These are phyloP conservation scores for Psilocybe subaeruginosa DNA, from an alignment of 768 basidiomycete species.

Conservation along the genomic window DNA sequence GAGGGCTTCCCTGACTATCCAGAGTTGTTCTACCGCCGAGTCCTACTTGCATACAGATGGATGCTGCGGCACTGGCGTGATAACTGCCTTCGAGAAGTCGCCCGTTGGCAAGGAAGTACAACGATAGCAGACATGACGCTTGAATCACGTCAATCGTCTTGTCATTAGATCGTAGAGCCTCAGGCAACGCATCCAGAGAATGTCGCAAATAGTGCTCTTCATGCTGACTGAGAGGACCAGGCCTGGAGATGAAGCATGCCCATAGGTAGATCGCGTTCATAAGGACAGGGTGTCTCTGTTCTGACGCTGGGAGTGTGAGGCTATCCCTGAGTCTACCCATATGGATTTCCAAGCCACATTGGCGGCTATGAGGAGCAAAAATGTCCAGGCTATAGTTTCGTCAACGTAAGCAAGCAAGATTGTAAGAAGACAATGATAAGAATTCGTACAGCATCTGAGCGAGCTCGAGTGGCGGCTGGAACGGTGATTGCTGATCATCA, in stretches of 20 bases:
- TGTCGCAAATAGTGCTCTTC: slow-evolving; percentile 73
- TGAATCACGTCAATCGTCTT: slow-evolving; percentile 73
- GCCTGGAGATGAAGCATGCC: slow-evolving; percentile 80
- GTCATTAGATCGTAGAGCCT: slow-evolving; percentile 59
- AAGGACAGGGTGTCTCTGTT: slow-evolving; percentile 75
- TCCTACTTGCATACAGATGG: slow-evolving; percentile 74
- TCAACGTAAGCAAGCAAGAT: slow-evolving; percentile 16
- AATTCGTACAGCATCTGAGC: slow-evolving; percentile 65
- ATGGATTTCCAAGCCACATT: slow-evolving; percentile 73
- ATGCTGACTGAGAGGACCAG: slow-evolving; percentile 69
- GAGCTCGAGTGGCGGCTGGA: slow-evolving; percentile 58
- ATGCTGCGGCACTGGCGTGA: slow-evolving; percentile 74
- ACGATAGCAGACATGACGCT: slow-evolving; percentile 73
- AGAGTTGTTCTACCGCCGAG: slow-evolving; percentile 52
- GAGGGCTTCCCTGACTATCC: slow-evolving; percentile 36
- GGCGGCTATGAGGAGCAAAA: slow-evolving; percentile 74
- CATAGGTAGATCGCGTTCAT: slow-evolving; percentile 84
- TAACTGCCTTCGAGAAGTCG: slow-evolving; percentile 79
- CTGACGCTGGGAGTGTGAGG: slow-evolving; percentile 50
- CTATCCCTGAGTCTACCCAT: slow-evolving; percentile 68
- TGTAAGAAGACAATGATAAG: slow-evolving; percentile 1
- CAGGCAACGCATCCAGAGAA: slow-evolving; percentile 63
- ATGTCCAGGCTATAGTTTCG: slow-evolving; percentile 60
- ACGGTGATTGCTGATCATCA: slow-evolving; percentile 51
- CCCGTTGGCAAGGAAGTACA: slow-evolving; percentile 79